Percentiles rank a stretch among this genome's conserved stretches.
These are phyloP conservation scores for Aspergillus sp. DNA, from an alignment of 2,329 filamentous ascomycete species.

Conservation along the genomic window DNA sequence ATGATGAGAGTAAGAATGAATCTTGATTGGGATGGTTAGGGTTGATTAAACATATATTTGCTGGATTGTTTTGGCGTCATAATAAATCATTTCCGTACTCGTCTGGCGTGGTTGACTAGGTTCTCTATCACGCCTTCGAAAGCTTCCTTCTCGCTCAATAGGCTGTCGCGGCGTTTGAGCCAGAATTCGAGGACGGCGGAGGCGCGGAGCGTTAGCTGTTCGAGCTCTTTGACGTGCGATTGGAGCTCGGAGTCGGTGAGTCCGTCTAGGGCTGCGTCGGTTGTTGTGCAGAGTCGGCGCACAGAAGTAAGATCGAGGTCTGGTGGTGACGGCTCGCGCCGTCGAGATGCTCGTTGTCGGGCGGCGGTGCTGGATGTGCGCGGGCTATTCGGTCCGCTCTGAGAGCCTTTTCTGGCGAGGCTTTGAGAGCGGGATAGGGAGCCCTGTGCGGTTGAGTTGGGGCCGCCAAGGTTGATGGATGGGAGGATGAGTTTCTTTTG, in stretches of 20 bases:
- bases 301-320: conserved; percentile 79
- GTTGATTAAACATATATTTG: conserved; percentile 1
- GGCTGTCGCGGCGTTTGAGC: conserved; percentile 82
- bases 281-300: conserved; percentile 78
- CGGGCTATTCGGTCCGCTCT: conserved; percentile 28
- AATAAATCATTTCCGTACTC: conserved; percentile 67
- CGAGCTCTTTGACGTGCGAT: conserved; percentile 70
- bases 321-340: conserved; percentile 65
- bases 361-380: conserved; percentile 34
- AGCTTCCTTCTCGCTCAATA: conserved; percentile 86
- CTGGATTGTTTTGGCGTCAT: conserved; percentile 1
- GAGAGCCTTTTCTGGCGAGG: conserved; percentile 36
- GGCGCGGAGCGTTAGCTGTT: conserved; percentile 71
- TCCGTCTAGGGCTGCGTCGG: conserved; percentile 78
- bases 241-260: conserved; percentile 78
- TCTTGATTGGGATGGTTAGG: background rate
- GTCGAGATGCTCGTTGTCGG: conserved; percentile 37
- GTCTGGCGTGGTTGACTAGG: conserved; percentile 85
- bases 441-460: conserved; percentile 62
- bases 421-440: conserved; percentile 49
- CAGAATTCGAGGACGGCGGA: conserved; percentile 84
- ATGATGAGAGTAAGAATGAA: background rate
- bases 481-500: conserved; percentile 97
- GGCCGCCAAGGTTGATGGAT: conserved; percentile 65
- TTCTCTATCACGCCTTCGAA: conserved; percentile 98